Evolutionary conservation across 2,329 filamentous ascomycete species (phyloP).

Genomic region (Alternaria sp.): DNA sequence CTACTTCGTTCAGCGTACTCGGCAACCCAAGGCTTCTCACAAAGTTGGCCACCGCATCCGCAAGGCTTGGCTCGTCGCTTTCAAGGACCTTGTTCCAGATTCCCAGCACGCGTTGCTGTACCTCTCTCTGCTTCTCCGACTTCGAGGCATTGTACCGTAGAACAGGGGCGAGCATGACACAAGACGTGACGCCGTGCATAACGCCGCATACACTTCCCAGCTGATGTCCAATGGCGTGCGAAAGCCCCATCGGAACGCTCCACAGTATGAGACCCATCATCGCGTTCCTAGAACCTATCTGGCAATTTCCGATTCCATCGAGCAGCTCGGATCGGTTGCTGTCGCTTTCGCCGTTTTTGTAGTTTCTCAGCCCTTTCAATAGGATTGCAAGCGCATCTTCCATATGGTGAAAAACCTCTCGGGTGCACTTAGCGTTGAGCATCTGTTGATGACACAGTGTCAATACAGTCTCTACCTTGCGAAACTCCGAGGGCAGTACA

Average conservation of each 20-base stretch:
- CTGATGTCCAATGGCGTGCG: slow-evolving; percentile 32
- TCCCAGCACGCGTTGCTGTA: slow-evolving; percentile 19
- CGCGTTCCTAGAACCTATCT: slow-evolving; percentile 26
- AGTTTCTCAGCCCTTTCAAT: slow-evolving; percentile 24
- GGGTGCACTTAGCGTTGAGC: slow-evolving; percentile 18
- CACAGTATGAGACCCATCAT: slow-evolving; percentile 28
- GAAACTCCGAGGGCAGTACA: not conserved
- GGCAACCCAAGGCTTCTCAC: slow-evolving; percentile 25
- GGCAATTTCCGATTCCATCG: slow-evolving; percentile 26
- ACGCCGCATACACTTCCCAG: slow-evolving; percentile 26
- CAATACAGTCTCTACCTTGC: not conserved
- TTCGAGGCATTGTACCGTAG: slow-evolving; percentile 20
- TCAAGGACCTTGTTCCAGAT: slow-evolving; percentile 27
- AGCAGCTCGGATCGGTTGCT: slow-evolving; percentile 15
- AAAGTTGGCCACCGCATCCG: slow-evolving; percentile 29
- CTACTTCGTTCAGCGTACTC: slow-evolving; percentile 24
- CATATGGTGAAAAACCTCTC: slow-evolving; percentile 23
- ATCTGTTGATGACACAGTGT: slow-evolving; percentile 5
- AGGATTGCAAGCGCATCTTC: slow-evolving; percentile 29
- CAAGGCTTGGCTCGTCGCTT: slow-evolving; percentile 22
- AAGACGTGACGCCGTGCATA: slow-evolving; percentile 31
- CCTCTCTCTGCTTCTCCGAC: slow-evolving; percentile 14
- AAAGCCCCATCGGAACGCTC: slow-evolving; percentile 26
- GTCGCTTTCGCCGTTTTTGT: slow-evolving; percentile 22
- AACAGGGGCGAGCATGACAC: slow-evolving; percentile 28